Evolutionary conservation across 1,139 yeast genomes (phyloP).

Genomic region (Debaryomycetaceae sp.): DNA sequence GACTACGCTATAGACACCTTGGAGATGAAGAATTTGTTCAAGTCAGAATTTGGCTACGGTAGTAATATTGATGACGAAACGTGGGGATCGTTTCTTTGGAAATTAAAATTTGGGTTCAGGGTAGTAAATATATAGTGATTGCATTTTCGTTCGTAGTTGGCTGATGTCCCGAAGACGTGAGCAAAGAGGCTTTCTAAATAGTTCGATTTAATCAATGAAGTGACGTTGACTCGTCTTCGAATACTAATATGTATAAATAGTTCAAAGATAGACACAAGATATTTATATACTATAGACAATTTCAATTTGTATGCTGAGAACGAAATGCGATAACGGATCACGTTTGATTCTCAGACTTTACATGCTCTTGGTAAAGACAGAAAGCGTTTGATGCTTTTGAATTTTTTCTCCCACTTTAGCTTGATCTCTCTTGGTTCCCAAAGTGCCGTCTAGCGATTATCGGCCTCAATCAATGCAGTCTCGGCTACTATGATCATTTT

Average conservation of each 20-base stretch:
- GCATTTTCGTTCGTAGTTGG: too few species aligned
- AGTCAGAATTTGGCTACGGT: constrained; percentile 3
- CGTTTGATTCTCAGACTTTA: too few species aligned
- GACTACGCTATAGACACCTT: constrained; percentile 17
- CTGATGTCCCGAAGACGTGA: too few species aligned
- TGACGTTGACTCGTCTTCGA: neutral
- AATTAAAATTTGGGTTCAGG: constrained; percentile 5
- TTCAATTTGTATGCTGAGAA: neutral
- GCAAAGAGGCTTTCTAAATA: too few species aligned
- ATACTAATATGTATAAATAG: neutral
- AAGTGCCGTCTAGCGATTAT: constrained; percentile 10
- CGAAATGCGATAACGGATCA: neutral
- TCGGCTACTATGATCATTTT: constrained; percentile 61
- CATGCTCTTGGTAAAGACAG: neutral
- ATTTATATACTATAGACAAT: neutral
- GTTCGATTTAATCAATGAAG: neutral
- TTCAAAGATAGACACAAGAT: neutral
- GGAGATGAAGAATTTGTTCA: constrained; percentile 18
- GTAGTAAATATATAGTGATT: neutral
- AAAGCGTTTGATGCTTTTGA: neutral
- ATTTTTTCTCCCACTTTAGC: neutral
- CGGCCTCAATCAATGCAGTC: constrained; percentile 44
- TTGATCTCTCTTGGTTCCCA: neutral
- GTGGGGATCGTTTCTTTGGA: constrained; percentile 10
- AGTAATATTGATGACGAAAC: neutral